Base-by-base conservation (phyloP, 352 stramenopile genomes). In the Aphanomyces invadans region DNA sequence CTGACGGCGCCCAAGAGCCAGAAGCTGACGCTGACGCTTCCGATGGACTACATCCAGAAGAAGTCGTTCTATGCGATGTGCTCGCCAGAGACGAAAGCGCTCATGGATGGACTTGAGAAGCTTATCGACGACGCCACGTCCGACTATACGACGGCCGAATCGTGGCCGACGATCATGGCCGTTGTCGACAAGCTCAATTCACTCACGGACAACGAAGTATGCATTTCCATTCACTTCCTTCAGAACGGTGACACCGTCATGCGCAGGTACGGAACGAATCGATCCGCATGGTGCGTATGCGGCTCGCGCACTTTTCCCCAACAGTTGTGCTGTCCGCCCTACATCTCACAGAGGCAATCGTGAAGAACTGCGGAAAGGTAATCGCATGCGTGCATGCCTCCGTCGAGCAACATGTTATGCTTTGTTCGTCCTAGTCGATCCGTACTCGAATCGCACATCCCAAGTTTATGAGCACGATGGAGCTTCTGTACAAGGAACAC, bases 161-260 rank as follows among this genome's bases (percentile, higher is more conserved):
- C 88, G 69, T 90, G 79, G 78, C 79, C 86, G 64, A 72, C 78
- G 55, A 92, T 92, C 70, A 70, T 90, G 19, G 72, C 75, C 12
- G 82, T 92, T 23, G 82, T 90, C n/a, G 83, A 92, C 72, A 80
- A 77, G 68, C 72, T 90, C 49, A 82, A 71, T 54, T 86, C 74
- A 70, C 75, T 80, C n/a, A 77, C 72, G 70, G 89, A 87, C 70
- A 76, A 73, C 25, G 71, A 75, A 12, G 79, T 87, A 76, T 83
- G 75, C 44, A 73, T 31, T 3, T 4, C 15, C n/a, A n/a, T n/a
- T n/a, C n/a, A n/a, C n/a, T n/a, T n/a, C n/a, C n/a, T n/a, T n/a
- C n/a, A n/a, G n/a, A n/a, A n/a, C n/a, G n/a, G n/a, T n/a, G n/a
- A n/a, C n/a, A n/a, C n/a, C n/a, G n/a, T 44, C 52, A 32, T 17